Percentiles rank a stretch among this genome's conserved stretches.
Conservation (phyloP, 768 basidiomycete genomes). For the Leccinum boreale region DNA sequence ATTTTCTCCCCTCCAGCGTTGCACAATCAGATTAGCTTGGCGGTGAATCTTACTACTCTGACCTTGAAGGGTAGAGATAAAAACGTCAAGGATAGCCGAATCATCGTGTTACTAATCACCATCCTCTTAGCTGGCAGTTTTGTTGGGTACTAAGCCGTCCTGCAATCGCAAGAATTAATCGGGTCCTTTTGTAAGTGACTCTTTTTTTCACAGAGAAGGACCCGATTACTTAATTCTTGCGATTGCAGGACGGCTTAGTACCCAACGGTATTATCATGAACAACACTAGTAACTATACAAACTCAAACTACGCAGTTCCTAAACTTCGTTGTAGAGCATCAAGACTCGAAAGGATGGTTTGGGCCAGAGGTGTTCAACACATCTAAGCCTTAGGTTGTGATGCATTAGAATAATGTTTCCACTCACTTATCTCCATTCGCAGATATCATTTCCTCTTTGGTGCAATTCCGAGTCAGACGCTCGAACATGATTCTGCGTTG, state of each 20-base stretch:
- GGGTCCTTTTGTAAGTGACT: not conserved
- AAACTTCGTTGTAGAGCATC: not conserved
- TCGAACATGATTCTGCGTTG: slow-evolving; percentile 1
- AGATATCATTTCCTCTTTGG: slow-evolving; percentile 5
- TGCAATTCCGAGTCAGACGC: slow-evolving; percentile 3
- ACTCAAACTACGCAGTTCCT: not conserved
- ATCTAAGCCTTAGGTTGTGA: slow-evolving; percentile 2
- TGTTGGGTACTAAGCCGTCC: too few relatives aligned
- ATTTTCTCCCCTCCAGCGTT: not conserved
- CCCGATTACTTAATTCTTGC: not conserved
- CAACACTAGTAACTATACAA: not conserved
- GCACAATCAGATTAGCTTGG: slow-evolving; percentile 1
- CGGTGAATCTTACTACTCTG: not conserved
- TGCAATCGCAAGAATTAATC: too few relatives aligned
- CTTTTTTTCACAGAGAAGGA: not conserved
- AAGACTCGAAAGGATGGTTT: slow-evolving; percentile 1
- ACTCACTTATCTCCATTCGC: not conserved
- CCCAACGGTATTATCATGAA: not conserved
- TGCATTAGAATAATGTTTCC: not conserved
- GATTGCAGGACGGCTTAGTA: not conserved
- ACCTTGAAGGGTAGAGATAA: not conserved
- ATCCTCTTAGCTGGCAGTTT: not conserved
- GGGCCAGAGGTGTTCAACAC: not conserved
- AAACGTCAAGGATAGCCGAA: not conserved
- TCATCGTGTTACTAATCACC: not conserved